Percentiles rank a stretch among this genome's conserved stretches.
phyloP scores from a whole-genome alignment of 176 grass and related monocot genomes.

The bread wheat (Triticum aestivum) region DNA sequence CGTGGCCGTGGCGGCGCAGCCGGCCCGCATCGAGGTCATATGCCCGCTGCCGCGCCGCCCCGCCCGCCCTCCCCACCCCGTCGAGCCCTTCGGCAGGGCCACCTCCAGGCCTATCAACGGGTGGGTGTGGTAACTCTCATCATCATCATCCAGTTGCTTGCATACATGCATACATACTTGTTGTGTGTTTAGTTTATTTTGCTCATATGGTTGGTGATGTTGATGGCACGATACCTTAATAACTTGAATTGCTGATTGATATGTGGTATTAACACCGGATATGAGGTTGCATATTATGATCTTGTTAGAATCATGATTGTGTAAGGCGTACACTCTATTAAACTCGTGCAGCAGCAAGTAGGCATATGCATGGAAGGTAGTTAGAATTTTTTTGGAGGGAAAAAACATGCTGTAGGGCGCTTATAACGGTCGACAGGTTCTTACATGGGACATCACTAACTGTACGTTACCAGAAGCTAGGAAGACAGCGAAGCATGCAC shows the following conservation, averaged over 20 bases:
- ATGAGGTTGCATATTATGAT: background rate
- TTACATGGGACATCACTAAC: background rate
- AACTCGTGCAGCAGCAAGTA: background rate
- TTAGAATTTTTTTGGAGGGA: background rate
- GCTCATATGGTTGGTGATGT: no score
- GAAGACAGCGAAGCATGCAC: background rate
- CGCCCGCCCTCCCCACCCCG: conserved; percentile 21
- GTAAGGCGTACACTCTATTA: background rate
- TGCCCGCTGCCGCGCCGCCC: conserved; percentile 69
- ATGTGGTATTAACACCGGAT: background rate
- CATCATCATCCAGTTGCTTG: background rate
- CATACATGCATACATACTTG: no score
- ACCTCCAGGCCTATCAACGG: conserved; percentile 40
- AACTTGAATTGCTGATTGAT: no score
- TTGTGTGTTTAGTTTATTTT: no score
- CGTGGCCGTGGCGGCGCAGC: background rate
- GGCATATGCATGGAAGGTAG: background rate
- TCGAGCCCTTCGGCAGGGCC: conserved; percentile 43
- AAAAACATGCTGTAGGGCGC: background rate
- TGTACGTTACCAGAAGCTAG: background rate
- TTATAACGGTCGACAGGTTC: background rate
- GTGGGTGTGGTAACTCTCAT: conserved; percentile 23
- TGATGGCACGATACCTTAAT: background rate
- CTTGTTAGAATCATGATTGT: background rate
- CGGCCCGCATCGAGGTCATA: conserved; percentile 51